phyloP scores from a whole-genome alignment of 768 basidiomycete genomes.

The Trametes sanguinea region DNA sequence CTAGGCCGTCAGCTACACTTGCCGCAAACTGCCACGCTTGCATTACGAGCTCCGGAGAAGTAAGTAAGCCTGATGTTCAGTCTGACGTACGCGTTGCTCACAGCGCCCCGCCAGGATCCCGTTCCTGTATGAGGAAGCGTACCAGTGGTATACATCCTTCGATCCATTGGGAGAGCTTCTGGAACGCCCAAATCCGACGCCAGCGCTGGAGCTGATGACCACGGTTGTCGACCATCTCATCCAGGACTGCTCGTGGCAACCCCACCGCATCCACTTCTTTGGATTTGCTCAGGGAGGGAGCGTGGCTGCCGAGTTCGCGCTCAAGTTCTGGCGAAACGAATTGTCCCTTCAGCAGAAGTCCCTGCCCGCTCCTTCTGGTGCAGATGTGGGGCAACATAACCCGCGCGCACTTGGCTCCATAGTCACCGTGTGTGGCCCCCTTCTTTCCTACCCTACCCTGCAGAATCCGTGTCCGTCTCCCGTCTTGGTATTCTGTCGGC shows the following conservation, averaged over 20 bases:
- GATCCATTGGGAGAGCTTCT: constrained; percentile 76
- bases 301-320: constrained; percentile 67
- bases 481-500: constrained; percentile 58
- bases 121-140: constrained; percentile 76
- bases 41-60: constrained; percentile 78
- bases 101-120: constrained; percentile 56
- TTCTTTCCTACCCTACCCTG: constrained; percentile 77
- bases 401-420: constrained; percentile 60
- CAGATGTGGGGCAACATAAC: not conserved
- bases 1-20: constrained; percentile 74
- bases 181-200: constrained; percentile 69
- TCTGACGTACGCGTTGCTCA: not conserved
- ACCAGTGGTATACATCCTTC: constrained; percentile 87
- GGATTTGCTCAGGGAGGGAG: constrained; percentile 89
- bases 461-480: constrained; percentile 57
- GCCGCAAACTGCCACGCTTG: constrained; percentile 88
- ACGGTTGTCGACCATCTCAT: constrained; percentile 58
- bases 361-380: constrained; percentile 5
- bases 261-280: constrained; percentile 75
- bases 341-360: constrained; percentile 18
- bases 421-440: constrained; percentile 67
- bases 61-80: constrained; percentile 37
- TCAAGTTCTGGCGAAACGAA: constrained; percentile 48
- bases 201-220: constrained; percentile 58
- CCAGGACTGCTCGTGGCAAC: constrained; percentile 64